Base-by-base conservation (phyloP, 345 rosid species). In the Arabidopsis arenosa region DNA sequence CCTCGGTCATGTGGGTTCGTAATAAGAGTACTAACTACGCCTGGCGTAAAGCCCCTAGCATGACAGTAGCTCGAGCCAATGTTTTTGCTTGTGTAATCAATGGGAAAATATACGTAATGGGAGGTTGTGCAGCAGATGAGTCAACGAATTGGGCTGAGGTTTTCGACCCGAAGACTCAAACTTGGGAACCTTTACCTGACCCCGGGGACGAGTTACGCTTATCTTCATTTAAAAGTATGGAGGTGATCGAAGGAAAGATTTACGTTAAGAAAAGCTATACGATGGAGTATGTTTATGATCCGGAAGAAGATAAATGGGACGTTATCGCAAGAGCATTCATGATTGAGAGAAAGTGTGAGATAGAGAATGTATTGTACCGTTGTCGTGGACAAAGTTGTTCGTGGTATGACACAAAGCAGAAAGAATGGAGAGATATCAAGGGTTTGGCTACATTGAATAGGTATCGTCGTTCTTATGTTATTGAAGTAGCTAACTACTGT, bases 51-150 rank as follows among this genome's bases (percentile, higher is more conserved):
- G 76, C 76, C 26, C 86, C 92, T 14, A 66, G 26, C 60, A 89
- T 90, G 96, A 84, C 62, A 0, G 72, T 86, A 14, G 78, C 85
- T 5, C 84, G 97, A 6, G 89, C 81, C 33, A 84, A 85, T 48
- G 76, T 93, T 6, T 81, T 92, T 0, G 91, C 53, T 2, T n/a
- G 87, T 0, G 83, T 80, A 1, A 65, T 87, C 10, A 75, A 77
- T 5, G 86, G 63, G 0, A 85, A 82, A 69, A 70, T 89, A 26
- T 86, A 86, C 21, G 89, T 89, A 21, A 81, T 88, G 33, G 61
- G 72, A 51, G 72, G 60, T 7, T 37, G 11, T 2, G 33, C 1
- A 0, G 44, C 3, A 11, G 4, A n/a, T 28, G 54, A 63, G 13
- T 0, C 39, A 0, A 6, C 13, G 5, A 7, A 48, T 36, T 51